A percentile compares a stretch with the other conserved stretches of the same genome.
Conservation (phyloP, 306 rosid species). For the Crataegus laevigata region DNA sequence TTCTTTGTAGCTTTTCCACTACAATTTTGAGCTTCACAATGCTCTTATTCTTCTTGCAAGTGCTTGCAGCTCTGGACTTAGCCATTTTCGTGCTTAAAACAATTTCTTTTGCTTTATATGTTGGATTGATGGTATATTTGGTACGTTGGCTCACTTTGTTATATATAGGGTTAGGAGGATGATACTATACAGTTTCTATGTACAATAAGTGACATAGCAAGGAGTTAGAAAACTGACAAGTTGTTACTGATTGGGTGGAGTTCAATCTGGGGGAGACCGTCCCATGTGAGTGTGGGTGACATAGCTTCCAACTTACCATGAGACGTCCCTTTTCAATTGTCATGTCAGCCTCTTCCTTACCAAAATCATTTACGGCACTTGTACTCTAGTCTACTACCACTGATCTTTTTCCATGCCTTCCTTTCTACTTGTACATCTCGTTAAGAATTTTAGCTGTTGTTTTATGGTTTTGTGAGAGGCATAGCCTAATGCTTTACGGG, state of each 20-base stretch:
- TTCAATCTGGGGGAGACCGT: slow-evolving; percentile 33
- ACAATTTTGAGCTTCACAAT: slow-evolving; percentile 48
- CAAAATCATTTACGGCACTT: neutral
- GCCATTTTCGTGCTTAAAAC: slow-evolving; percentile 24
- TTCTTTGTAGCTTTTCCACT: slow-evolving; percentile 56
- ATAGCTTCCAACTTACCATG: slow-evolving; percentile 20
- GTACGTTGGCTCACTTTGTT: neutral
- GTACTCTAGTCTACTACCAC: neutral
- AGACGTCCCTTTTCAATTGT: neutral
- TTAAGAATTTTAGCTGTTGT: too few species aligned
- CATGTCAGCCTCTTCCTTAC: neutral
- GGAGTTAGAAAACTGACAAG: slow-evolving; percentile 11
- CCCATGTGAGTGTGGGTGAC: slow-evolving; percentile 44
- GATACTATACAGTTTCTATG: neutral
- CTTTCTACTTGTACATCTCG: too few species aligned
- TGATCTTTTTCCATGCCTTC: neutral
- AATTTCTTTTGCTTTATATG: neutral
- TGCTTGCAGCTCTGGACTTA: slow-evolving; percentile 13
- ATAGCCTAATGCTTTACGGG: too few species aligned
- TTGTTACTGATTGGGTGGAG: neutral
- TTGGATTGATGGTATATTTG: neutral
- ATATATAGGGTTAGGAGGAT: slow-evolving; percentile 15
- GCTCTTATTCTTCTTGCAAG: slow-evolving; percentile 36
- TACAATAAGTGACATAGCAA: neutral
- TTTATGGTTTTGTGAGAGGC: too few species aligned